Base-by-base conservation (phyloP, 106 monocot species). In the Agapanthus africanus region DNA sequence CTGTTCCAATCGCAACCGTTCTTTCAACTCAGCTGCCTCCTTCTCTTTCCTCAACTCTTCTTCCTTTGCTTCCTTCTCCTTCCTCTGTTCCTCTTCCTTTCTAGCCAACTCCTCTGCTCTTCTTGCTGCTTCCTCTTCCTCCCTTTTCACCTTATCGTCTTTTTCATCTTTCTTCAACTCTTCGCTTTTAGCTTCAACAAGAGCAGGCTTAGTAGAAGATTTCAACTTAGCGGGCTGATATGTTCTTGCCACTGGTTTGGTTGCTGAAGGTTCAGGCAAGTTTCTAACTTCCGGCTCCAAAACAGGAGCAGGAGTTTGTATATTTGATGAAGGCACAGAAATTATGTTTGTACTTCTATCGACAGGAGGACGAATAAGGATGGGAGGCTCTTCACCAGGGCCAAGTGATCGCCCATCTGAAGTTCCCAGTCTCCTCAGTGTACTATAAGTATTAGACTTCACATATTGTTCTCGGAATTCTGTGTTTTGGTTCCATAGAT, bases 401-500 rank as follows among this genome's bases (percentile, higher is more conserved):
- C 82, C 88, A 37, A 86, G 86, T 35, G 78, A 72, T 71, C 95
- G 77, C 34, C 86, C 88, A 80, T 97, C 95, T 8, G 65, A 19
- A 22, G 91, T 91, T 54, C 72, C 71, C 7, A 91, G 69, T 80
- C 91, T 91, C 61, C 88, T 86, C 25, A 88, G 34, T 23, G 79
- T 89, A 73, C 78, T 88, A 8, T 51, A 44, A 64, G 69, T 33
- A 49, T 92, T 97, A 47, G 68, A 84, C 60, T 80, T 76, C 11
- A 97, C 75, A 66, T 97, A 97, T 34, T 84, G 76, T 28, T 75
- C 79, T 18, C 91, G 81, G 72, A 97, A 97, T 15, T 83, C 82
- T 13, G 77, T 70, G 65, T 87, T 66, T 6, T 74, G 86, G 72
- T 97, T 97, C 91, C 95, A 97, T 9, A 91, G 23, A 44, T 82